A percentile compares a stretch with the other conserved stretches of the same genome.
Evolutionary conservation across 371 early-diverging fungal species (phyloP).

Genomic region (Blakeslea trispora): DNA sequence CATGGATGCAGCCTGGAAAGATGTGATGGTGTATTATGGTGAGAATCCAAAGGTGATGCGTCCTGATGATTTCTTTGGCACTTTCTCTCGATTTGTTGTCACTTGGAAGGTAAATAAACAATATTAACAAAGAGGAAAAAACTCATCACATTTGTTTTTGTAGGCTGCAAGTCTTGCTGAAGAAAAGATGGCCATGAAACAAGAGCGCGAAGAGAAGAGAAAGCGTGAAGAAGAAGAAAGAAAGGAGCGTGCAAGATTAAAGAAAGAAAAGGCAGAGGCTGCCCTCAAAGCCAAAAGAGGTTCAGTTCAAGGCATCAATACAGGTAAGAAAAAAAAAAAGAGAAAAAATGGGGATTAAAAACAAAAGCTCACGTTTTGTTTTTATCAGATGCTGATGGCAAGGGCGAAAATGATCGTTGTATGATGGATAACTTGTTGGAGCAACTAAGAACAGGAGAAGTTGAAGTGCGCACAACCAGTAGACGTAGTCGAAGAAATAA

Average conservation of each 20-base stretch:
- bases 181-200: constrained; percentile 36
- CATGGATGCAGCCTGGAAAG: constrained; percentile 43
- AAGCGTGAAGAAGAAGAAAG: constrained; percentile 37
- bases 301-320: constrained; percentile 25
- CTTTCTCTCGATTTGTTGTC: constrained; percentile 28
- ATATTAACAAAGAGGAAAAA: background rate
- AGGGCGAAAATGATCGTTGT: constrained; percentile 27
- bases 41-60: constrained; percentile 40
- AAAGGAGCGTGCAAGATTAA: constrained; percentile 27
- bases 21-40: constrained; percentile 39
- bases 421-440: constrained; percentile 40
- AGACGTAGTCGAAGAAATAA: constrained; percentile 19
- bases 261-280: constrained; percentile 33
- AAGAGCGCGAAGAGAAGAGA: constrained; percentile 45
- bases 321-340: constrained; percentile 7
- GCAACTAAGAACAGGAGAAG: constrained; percentile 32
- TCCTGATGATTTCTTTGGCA: constrained; percentile 39
- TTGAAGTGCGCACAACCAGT: constrained; percentile 27
- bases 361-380: background rate
- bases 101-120: constrained; percentile 38
- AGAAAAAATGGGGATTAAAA: background rate
- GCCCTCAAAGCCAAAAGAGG: constrained; percentile 22
- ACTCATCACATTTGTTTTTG: background rate
- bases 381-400: constrained; percentile 10
- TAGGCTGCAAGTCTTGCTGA: constrained; percentile 44